Evolutionary conservation across 2,329 filamentous ascomycete species (phyloP).

Genomic region (Colletotrichum musicola): DNA sequence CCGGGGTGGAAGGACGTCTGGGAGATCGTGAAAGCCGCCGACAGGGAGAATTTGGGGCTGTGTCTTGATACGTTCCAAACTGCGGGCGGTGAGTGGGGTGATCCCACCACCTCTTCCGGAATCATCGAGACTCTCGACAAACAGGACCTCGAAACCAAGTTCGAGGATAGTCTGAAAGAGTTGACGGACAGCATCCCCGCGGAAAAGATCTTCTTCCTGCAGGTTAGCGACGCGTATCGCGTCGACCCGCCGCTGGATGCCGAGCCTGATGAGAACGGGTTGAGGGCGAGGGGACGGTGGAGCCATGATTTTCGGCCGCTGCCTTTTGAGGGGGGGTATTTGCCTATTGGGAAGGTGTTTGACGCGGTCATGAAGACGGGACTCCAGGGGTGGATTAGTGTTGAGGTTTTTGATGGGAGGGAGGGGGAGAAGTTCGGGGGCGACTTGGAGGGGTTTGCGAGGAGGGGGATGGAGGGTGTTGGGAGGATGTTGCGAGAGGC

Average conservation of each 20-base stretch:
- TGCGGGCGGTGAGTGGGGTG: constrained; percentile 78
- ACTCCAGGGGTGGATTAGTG: constrained; percentile 74
- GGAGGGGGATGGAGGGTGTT: constrained; percentile 41
- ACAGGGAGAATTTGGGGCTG: constrained; percentile 76
- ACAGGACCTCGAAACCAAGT: constrained; percentile 63
- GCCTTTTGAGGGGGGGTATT: constrained; percentile 77
- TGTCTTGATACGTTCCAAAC: constrained; percentile 86
- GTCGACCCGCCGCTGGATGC: constrained; percentile 67
- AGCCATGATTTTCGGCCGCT: constrained; percentile 78
- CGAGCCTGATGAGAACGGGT: constrained; percentile 61
- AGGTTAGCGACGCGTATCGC: constrained; percentile 81
- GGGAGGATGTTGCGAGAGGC: constrained; percentile 30
- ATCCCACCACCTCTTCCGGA: constrained; percentile 75
- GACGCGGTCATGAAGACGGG: constrained; percentile 76
- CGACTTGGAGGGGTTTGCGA: constrained; percentile 44
- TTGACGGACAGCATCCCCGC: constrained; percentile 69
- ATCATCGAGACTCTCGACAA: constrained; percentile 61
- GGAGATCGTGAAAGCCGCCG: constrained; percentile 73
- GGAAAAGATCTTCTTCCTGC: constrained; percentile 80
- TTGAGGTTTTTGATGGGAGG: constrained; percentile 66
- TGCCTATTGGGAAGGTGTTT: constrained; percentile 75
- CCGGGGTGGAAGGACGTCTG: constrained; percentile 78
- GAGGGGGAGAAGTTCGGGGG: constrained; percentile 48
- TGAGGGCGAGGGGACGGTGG: constrained; percentile 75
- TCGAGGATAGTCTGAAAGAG: constrained; percentile 66